Evolutionary conservation across 495 filamentous ascomycete species (phyloP).

Genomic region (Penicillium paxilli): DNA sequence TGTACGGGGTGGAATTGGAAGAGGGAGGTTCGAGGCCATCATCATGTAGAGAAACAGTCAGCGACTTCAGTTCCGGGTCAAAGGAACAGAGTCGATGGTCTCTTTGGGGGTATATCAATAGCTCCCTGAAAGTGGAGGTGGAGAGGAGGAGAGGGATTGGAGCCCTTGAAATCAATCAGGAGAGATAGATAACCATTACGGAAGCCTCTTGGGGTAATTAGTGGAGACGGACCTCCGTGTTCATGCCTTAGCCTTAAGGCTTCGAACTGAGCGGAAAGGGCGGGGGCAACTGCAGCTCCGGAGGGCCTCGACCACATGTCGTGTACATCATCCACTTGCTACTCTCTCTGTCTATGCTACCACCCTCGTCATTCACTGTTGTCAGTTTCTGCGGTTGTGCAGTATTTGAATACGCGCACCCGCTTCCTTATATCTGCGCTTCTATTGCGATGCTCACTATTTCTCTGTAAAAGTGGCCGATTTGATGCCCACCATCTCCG

Average conservation of each 20-base stretch:
- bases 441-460: slow-evolving; percentile 25
- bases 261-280: slow-evolving; percentile 16
- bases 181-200: too few relatives aligned
- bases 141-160: slow-evolving; percentile 58
- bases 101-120: too few relatives aligned
- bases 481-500: slow-evolving; percentile 32
- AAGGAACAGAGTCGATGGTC: slow-evolving; percentile 28
- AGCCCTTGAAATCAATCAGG: slow-evolving; percentile 29
- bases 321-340: slow-evolving; percentile 43
- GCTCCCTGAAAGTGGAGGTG: too few relatives aligned
- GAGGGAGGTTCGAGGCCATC: slow-evolving; percentile 62
- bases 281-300: slow-evolving; percentile 10
- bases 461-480: slow-evolving; percentile 27
- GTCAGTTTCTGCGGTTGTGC: background rate
- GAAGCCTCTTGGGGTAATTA: too few relatives aligned
- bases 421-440: slow-evolving; percentile 5
- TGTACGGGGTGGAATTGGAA: slow-evolving; percentile 65
- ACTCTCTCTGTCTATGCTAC: background rate
- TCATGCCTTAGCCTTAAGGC: slow-evolving; percentile 5
- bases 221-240: slow-evolving; percentile 2
- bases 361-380: slow-evolving; percentile 33
- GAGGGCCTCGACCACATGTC: slow-evolving; percentile 25
- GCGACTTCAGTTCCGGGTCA: slow-evolving; percentile 5
- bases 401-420: background rate
- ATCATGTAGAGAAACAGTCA: background rate